Evolutionary conservation across 768 basidiomycete species (phyloP), one percentile per base, ranked within the genome.

Genomic region (Psilocybe sp.): DNA sequence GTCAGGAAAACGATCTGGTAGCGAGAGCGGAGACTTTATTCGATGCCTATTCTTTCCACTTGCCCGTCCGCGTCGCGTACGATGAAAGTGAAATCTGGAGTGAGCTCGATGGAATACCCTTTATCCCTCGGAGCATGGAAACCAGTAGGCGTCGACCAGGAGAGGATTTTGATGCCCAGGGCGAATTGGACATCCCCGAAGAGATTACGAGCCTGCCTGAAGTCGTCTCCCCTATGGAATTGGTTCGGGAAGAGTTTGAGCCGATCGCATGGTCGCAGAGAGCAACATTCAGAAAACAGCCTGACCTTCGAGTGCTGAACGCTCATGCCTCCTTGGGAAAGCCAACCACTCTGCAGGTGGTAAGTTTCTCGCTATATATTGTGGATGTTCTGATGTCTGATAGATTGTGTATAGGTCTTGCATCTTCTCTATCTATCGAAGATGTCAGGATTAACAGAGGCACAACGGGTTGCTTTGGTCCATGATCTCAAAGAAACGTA

Each of bases 241-340:
- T 77, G 1, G 65, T 79, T 9, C 67, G 65, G 32, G 41, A 60
- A 14, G 63, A 72, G 33, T 69, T 64, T 43, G 69, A 73, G 54
- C 48, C 69, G 0, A 63, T 81, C 10, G 72, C 72, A 6, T 81
- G 79, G 79, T 76, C 75, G 4, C 78, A 81, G 46, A 60, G 76
- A n/a, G 76, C 66, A 2, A 47, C 62, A 13, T 69, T 72, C 31
- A 35, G 49, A 2, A 42, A 47, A 3, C 55, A 61, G 16, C 74
- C 74, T 5, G 44, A 60, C 15, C 60, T 59, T 34, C 56, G 65
- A 33, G 44, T 78, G 7, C 47, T 68, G 10, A 49, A 67, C 4
- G 71, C 66, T 2, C 63, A 76, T 59, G 60, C 65, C 7, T 51
- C 41, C 4, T 60, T 81, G 6, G 77, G 79, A 3, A 40, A 55